Evolutionary conservation across 129 eudicot genomes (phyloP).

Genomic region (Flaveria linearis): DNA sequence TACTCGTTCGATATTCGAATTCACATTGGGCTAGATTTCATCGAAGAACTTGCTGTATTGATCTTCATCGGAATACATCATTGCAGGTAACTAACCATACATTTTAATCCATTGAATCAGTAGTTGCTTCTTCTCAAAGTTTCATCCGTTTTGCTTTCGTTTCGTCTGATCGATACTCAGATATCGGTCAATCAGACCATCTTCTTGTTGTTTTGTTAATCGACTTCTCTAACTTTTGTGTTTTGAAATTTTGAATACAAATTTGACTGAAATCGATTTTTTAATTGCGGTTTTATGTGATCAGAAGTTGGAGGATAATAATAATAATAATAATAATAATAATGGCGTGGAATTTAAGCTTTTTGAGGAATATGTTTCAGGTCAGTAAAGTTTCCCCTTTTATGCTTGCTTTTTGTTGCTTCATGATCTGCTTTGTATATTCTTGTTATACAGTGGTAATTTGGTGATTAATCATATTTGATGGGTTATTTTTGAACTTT

Average conservation of each 20-base stretch:
- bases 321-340: too few species aligned
- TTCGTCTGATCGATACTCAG: background rate
- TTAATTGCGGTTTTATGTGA: background rate
- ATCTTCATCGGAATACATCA: slow-evolving; percentile 4
- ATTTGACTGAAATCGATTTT: background rate
- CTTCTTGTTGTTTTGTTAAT: background rate
- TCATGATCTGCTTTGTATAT: background rate
- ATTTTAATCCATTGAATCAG: background rate
- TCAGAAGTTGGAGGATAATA: slow-evolving; percentile 15
- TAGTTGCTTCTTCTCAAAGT: background rate
- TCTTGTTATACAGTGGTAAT: background rate
- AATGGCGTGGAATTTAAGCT: slow-evolving; percentile 29
- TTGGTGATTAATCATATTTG: background rate
- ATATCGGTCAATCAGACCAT: too few species aligned
- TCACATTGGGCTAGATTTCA: slow-evolving; percentile 5
- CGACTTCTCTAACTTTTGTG: background rate
- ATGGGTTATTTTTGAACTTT: background rate
- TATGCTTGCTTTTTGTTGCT: background rate
- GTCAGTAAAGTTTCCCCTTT: slow-evolving; percentile 24
- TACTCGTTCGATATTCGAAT: background rate
- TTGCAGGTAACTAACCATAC: slow-evolving; percentile 11
- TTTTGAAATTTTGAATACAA: slow-evolving; percentile 8
- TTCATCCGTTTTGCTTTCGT: background rate
- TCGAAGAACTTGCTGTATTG: slow-evolving; percentile 1
- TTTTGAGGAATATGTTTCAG: slow-evolving; percentile 39